Conservation (phyloP, 345 rosid genomes). For the Ceriops zippeliana region DNA sequence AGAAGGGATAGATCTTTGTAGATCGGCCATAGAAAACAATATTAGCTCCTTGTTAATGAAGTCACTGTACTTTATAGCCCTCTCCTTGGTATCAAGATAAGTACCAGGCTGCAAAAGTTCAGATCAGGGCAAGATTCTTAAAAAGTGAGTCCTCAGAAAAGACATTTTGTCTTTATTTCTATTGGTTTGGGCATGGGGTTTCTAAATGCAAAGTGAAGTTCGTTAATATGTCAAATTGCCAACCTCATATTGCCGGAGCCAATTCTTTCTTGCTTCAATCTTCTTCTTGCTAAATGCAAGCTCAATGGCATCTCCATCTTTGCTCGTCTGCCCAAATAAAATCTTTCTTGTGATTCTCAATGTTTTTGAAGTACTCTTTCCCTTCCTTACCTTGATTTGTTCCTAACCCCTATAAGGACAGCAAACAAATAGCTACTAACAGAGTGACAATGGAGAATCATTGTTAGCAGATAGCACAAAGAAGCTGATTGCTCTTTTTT, state of each 20-base stretch:
- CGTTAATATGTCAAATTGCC: neutral
- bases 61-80: conserved; percentile 70
- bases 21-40: conserved; percentile 93
- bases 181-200: neutral
- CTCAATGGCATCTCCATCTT: conserved; percentile 88
- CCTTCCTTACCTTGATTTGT: conserved; percentile 81
- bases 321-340: conserved; percentile 73
- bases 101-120: conserved; percentile 72
- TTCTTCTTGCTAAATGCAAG: conserved; percentile 98
- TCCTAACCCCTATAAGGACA: conserved; percentile 73
- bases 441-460: neutral
- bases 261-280: conserved; percentile 88
- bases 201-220: neutral
- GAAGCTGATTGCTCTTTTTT: neutral
- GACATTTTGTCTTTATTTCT: neutral
- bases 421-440: neutral
- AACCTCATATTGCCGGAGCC: conserved; percentile 89
- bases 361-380: conserved; percentile 59
- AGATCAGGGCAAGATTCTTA: neutral
- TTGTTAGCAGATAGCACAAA: neutral
- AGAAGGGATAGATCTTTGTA: conserved; percentile 93
- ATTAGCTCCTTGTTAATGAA: conserved; percentile 96
- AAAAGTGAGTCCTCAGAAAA: neutral
- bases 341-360: conserved; percentile 73
- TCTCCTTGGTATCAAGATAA: conserved; percentile 70